Evolutionary conservation across 75 land plant species (phyloP).

Genomic region (Pinus albicaulis): DNA sequence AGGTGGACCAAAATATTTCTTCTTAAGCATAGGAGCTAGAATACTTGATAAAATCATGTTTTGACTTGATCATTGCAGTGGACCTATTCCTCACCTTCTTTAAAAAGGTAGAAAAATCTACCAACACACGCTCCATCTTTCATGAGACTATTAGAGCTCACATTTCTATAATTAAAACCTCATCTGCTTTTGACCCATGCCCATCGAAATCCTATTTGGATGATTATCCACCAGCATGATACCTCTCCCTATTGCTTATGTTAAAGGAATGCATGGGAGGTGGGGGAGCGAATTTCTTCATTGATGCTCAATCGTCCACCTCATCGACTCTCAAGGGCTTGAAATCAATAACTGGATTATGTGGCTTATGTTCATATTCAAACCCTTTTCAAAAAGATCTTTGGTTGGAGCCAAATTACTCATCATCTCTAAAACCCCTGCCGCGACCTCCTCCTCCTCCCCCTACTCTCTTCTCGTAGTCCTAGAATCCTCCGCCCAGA

Average conservation of each 20-base stretch:
- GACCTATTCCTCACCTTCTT: too few species aligned
- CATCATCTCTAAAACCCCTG: neutral
- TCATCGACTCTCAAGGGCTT: slow-evolving; percentile 76
- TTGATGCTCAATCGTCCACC: slow-evolving; percentile 56
- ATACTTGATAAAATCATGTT: too few species aligned
- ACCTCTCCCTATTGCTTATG: slow-evolving; percentile 9
- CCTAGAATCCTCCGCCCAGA: slow-evolving; percentile 42
- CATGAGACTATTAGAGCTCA: too few species aligned
- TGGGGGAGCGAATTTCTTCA: slow-evolving; percentile 37
- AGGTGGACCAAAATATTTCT: too few species aligned
- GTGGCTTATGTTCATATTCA: slow-evolving; percentile 34
- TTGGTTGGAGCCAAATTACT: slow-evolving; percentile 14
- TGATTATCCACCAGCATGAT: slow-evolving; percentile 9
- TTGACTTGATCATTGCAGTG: too few species aligned
- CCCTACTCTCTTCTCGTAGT: slow-evolving; percentile 26
- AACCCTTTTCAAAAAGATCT: slow-evolving; percentile 28
- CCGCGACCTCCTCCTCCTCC: slow-evolving; percentile 9
- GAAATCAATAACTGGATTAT: slow-evolving; percentile 33
- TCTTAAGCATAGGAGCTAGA: too few species aligned
- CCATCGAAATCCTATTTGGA: neutral
- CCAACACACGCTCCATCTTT: too few species aligned
- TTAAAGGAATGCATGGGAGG: slow-evolving; percentile 1
- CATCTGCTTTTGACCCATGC: slow-evolving; percentile 61
- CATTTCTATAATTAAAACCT: slow-evolving; percentile 12
- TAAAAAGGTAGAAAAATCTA: too few species aligned